Conservation (phyloP, 495 filamentous ascomycete species). For the Hyaloscypha finlandica region DNA sequence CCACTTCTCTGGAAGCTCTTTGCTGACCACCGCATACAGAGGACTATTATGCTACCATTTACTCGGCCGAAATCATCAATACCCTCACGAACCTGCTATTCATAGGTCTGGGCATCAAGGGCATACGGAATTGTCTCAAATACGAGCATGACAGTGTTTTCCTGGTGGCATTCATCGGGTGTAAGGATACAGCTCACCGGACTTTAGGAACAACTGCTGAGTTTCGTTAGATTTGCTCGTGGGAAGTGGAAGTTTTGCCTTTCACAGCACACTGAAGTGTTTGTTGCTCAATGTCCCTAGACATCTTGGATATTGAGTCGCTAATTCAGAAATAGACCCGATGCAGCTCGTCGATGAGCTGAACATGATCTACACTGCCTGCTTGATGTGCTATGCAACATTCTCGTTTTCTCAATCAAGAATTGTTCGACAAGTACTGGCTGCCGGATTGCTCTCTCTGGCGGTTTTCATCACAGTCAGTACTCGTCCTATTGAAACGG, state of each 20-base stretch:
- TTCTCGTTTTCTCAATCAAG: conserved; percentile 71
- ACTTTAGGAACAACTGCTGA: conserved; percentile 8
- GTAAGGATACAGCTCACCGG: conserved; percentile 10
- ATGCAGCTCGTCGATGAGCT: conserved; percentile 98
- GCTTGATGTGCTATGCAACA: conserved; percentile 86
- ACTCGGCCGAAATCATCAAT: conserved; percentile 67
- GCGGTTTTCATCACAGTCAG: conserved; percentile 77
- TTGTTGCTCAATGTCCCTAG: conserved; percentile 30
- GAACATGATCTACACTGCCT: conserved; percentile 97
- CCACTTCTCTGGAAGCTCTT: background rate
- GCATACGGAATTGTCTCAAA: conserved; percentile 66
- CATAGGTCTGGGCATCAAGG: conserved; percentile 70
- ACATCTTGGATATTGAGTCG: conserved; percentile 18
- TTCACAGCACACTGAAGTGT: conserved; percentile 85
- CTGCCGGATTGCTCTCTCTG: conserved; percentile 57
- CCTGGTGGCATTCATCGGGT: conserved; percentile 68
- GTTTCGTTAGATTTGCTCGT: conserved; percentile 59
- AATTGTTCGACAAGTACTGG: conserved; percentile 59
- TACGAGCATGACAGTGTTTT: conserved; percentile 76
- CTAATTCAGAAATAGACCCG: conserved; percentile 61
- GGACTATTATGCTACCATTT: conserved; percentile 64
- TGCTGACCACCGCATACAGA: conserved; percentile 24
- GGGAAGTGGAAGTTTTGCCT: conserved; percentile 77
- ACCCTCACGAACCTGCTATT: conserved; percentile 83
- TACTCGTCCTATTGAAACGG: conserved; percentile 6